These are phyloP conservation scores for Alloascoidea africana DNA, from an alignment of 805 yeast species.

Conservation along the genomic window DNA sequence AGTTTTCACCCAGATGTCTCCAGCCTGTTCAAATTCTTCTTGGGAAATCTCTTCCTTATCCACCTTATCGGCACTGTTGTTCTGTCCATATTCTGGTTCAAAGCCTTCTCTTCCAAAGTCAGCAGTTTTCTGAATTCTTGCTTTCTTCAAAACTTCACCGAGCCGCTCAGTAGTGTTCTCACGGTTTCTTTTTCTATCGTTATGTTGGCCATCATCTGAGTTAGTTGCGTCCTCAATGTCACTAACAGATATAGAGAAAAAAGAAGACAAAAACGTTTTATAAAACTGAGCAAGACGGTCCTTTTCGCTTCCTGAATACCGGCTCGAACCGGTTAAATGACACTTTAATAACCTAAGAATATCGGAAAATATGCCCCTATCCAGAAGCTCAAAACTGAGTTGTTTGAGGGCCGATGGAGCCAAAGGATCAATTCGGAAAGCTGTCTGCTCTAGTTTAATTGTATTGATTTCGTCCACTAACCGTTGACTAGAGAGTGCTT, in stretches of 20 bases:
- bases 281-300: slow-evolving; percentile 62
- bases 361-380: slow-evolving; percentile 58
- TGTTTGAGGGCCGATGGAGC: slow-evolving; percentile 77
- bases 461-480: slow-evolving; percentile 84
- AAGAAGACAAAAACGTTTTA: slow-evolving; percentile 52
- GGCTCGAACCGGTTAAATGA: slow-evolving; percentile 51
- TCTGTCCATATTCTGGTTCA: slow-evolving; percentile 45
- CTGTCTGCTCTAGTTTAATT: slow-evolving; percentile 76
- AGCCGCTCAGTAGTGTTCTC: slow-evolving; percentile 30
- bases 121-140: slow-evolving; percentile 7
- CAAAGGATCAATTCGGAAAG: slow-evolving; percentile 72
- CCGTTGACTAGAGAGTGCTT: slow-evolving; percentile 77
- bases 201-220: neutral
- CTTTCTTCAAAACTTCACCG: slow-evolving; percentile 32
- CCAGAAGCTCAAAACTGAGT: slow-evolving; percentile 47
- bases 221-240: slow-evolving; percentile 22
- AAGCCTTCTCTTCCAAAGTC: slow-evolving; percentile 49
- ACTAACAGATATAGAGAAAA: slow-evolving; percentile 46
- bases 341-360: slow-evolving; percentile 50
- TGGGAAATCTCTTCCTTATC: slow-evolving; percentile 10
- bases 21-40: slow-evolving; percentile 21
- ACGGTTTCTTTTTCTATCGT: slow-evolving; percentile 20
- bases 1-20: slow-evolving; percentile 38
- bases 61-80: slow-evolving; percentile 15
- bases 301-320: slow-evolving; percentile 74